Evolutionary conservation across 768 basidiomycete species (phyloP).

Genomic region (Auriscalpium orientale): DNA sequence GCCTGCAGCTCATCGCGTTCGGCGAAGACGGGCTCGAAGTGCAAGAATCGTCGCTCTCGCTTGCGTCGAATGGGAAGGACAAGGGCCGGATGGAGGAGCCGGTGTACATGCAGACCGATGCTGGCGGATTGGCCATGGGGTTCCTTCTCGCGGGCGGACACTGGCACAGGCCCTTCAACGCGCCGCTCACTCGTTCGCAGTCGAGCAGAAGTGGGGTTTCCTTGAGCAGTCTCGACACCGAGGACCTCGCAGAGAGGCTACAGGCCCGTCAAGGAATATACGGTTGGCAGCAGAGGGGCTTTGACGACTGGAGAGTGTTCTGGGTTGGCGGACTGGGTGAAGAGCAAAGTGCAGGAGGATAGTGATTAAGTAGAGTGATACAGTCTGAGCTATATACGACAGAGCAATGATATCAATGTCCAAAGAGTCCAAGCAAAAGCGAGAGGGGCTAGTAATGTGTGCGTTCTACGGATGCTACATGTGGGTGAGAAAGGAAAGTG

Average conservation of each 20-base stretch:
- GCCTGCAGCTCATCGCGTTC: constrained; percentile 65
- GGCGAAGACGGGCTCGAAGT: constrained; percentile 68
- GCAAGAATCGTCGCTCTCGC: constrained; percentile 54
- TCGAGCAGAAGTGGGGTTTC: constrained; percentile 39
- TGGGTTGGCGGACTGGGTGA: constrained; percentile 63
- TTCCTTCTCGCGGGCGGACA: constrained; percentile 46
- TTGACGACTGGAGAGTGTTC: constrained; percentile 72
- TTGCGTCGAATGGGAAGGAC: constrained; percentile 37
- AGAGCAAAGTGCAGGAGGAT: constrained; percentile 24
- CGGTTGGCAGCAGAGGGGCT: constrained; percentile 69
- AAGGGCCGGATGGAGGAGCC: constrained; percentile 43
- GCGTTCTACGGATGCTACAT: not conserved
- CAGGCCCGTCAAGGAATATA: constrained; percentile 61
- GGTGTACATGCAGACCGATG: constrained; percentile 46
- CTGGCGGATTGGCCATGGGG: constrained; percentile 52
- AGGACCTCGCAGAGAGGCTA: constrained; percentile 39
- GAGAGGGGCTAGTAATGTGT: not conserved
- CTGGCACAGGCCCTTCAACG: constrained; percentile 34
- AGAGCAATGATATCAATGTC: not conserved
- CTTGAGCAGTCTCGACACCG: constrained; percentile 43
- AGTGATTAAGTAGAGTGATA: constrained; percentile 19
- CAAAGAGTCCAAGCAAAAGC: not conserved
- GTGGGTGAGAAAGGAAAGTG: not conserved
- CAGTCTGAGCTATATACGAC: not conserved
- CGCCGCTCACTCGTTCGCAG: constrained; percentile 35